Evolutionary conservation across 495 filamentous ascomycete species (phyloP), one percentile per base, ranked within the genome.

Genomic region (Choiromyces venosus): DNA sequence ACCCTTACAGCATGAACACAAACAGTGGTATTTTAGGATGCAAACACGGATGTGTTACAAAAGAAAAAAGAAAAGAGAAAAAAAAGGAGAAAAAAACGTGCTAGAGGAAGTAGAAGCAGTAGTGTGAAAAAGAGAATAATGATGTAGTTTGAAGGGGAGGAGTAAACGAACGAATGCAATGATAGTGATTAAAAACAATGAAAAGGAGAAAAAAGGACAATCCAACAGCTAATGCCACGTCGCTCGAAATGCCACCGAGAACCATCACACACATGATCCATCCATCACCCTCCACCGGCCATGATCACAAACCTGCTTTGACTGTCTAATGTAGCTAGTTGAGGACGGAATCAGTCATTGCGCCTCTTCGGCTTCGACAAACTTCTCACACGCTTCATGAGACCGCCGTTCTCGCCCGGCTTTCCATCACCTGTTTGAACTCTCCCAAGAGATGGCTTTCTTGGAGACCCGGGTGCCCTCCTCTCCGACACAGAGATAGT

Each of bases 401-500:
- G 73, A 18, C 52, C 52, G 4, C 80, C 77, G 65, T 76, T 75
- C 36, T 73, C 78, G 44, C 70, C 71, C 2, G 73, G 77, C 19
- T 71, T 74, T 19, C 42, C 71, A 46, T 81, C 79, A 16, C 71
- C 72, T 40, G 68, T 75, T 6, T 70, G 56, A 61, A 44, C 56
- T 36, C 74, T 73, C 38, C 37, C 37, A 67, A 67, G 14, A 8
- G 37, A 18, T 12, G 73, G 52, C 46, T 72, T 81, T 29, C 79
- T 81, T 67, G 79, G 79, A 4, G 79, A 81, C 29, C 67, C 72
- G 21, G 79, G 79, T 12, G 71, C 69, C 39, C 79, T 75, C n/a
- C 78, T 70, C 74, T 90, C 88, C 2, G 86, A 85, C 65, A 85
- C 81, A 29, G 84, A 84, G 76, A 92, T 89, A 36, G 83, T 84